phyloP scores from a whole-genome alignment of 208 protist genomes.

The Trypanosoma conorhini region DNA sequence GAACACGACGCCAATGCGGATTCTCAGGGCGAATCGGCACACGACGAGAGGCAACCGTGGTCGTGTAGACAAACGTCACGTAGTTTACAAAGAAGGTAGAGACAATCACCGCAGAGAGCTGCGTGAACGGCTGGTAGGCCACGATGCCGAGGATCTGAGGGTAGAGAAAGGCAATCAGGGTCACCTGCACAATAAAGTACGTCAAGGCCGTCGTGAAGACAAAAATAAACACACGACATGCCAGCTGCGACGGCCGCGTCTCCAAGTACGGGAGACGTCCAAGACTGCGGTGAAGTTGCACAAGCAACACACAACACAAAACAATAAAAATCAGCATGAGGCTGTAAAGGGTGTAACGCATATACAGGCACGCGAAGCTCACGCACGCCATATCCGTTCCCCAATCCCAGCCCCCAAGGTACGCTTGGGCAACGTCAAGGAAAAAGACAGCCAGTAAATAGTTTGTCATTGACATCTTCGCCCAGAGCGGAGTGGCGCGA shows the following conservation, averaged over 20 bases:
- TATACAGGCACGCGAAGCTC: slow-evolving; percentile 28
- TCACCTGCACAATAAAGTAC: slow-evolving; percentile 58
- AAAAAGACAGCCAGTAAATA: slow-evolving; percentile 29
- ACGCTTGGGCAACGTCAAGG: slow-evolving; percentile 38
- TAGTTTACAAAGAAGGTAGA: slow-evolving; percentile 65
- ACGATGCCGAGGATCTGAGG: slow-evolving; percentile 57
- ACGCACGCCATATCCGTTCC: slow-evolving; percentile 35
- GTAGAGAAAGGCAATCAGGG: slow-evolving; percentile 48
- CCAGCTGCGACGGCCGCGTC: slow-evolving; percentile 76
- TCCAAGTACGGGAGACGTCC: slow-evolving; percentile 62
- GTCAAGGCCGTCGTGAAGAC: slow-evolving; percentile 57
- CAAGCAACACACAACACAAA: slow-evolving; percentile 45
- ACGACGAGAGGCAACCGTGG: slow-evolving; percentile 44
- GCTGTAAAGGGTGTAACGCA: slow-evolving; percentile 35
- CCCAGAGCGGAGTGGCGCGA: slow-evolving; percentile 38
- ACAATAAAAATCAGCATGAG: slow-evolving; percentile 55
- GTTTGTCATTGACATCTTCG: slow-evolving; percentile 18
- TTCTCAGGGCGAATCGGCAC: slow-evolving; percentile 68
- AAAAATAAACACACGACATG: slow-evolving; percentile 83
- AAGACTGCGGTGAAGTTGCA: slow-evolving; percentile 61
- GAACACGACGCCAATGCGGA: slow-evolving; percentile 57
- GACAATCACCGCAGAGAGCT: slow-evolving; percentile 69
- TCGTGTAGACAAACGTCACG: slow-evolving; percentile 80
- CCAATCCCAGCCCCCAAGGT: slow-evolving; percentile 37
- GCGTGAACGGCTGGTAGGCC: slow-evolving; percentile 64